Conservation (phyloP, 345 rosid species). For the Salix viminalis region DNA sequence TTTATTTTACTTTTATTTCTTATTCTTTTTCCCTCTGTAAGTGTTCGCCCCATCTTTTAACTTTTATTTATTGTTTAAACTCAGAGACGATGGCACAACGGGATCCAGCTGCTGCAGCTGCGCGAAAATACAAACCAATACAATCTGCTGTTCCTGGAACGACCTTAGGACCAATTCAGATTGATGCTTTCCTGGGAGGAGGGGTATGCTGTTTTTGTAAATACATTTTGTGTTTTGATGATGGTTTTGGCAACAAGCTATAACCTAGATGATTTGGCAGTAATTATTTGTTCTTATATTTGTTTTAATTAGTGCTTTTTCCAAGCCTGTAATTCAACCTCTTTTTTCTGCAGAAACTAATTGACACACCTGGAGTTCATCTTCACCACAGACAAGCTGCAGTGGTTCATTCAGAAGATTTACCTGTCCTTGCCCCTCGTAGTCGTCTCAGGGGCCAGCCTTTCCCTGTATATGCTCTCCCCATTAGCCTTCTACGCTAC, state of each 20-base stretch:
- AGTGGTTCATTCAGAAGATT: conserved; percentile 83
- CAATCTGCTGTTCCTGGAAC: conserved; percentile 99
- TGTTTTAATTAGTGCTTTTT: background rate
- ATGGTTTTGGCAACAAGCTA: background rate
- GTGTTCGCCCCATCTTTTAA: conserved; percentile 4
- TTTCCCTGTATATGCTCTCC: conserved; percentile 49
- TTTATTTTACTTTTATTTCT: too few species aligned
- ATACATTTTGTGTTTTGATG: background rate
- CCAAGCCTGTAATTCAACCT: background rate
- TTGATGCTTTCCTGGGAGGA: conserved; percentile 86
- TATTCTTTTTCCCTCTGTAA: background rate
- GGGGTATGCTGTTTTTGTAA: conserved; percentile 49
- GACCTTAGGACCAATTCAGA: conserved; percentile 90
- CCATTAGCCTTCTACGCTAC: background rate
- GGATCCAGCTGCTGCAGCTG: conserved; percentile 93
- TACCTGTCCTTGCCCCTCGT: conserved; percentile 89
- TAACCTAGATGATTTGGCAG: background rate
- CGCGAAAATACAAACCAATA: conserved; percentile 78
- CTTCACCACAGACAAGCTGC: conserved; percentile 97
- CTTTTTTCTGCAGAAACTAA: conserved; percentile 52
- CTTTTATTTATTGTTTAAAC: background rate
- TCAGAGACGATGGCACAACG: conserved; percentile 74
- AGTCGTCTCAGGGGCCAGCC: conserved; percentile 76
- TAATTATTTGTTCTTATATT: background rate
- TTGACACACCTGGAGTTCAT: conserved; percentile 95